These are phyloP conservation scores for Podospora australis DNA, from an alignment of 495 filamentous ascomycete species.

Conservation along the genomic window DNA sequence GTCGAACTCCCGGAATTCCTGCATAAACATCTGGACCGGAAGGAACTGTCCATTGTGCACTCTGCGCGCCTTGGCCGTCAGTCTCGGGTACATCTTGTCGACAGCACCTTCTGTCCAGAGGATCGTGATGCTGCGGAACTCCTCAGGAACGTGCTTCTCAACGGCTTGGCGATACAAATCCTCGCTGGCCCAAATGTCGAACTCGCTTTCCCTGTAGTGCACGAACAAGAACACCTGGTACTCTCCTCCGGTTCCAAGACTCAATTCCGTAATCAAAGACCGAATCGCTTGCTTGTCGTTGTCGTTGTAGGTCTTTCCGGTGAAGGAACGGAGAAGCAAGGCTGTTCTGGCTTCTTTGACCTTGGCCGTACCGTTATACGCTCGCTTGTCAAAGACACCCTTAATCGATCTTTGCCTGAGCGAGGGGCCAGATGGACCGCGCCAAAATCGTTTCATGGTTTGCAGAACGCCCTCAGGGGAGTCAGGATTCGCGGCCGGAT, in stretches of 20 bases:
- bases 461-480: neutral
- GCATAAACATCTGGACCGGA: slow-evolving; percentile 58
- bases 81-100: slow-evolving; percentile 51
- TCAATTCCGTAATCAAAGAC: slow-evolving; percentile 65
- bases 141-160: slow-evolving; percentile 50
- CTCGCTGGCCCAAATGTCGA: slow-evolving; percentile 49
- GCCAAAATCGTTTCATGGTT: slow-evolving; percentile 7
- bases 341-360: slow-evolving; percentile 52
- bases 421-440: neutral
- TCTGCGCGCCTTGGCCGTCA: slow-evolving; percentile 31
- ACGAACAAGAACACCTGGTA: slow-evolving; percentile 73
- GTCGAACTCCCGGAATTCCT: slow-evolving; percentile 63
- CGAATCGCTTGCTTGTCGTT: slow-evolving; percentile 68
- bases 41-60: slow-evolving; percentile 50
- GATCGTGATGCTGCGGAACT: slow-evolving; percentile 60
- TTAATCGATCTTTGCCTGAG: neutral
- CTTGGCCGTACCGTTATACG: slow-evolving; percentile 10
- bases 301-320: slow-evolving; percentile 59
- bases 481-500: slow-evolving; percentile 2
- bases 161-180: slow-evolving; percentile 49
- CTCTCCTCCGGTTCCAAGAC: slow-evolving; percentile 65
- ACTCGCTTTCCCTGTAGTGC: slow-evolving; percentile 56
- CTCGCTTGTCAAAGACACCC: neutral
- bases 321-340: slow-evolving; percentile 61
- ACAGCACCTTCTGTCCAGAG: slow-evolving; percentile 59